These are phyloP conservation scores for Fusarium sp. DNA, from an alignment of 2,329 filamentous ascomycete genomes.

Conservation along the genomic window DNA sequence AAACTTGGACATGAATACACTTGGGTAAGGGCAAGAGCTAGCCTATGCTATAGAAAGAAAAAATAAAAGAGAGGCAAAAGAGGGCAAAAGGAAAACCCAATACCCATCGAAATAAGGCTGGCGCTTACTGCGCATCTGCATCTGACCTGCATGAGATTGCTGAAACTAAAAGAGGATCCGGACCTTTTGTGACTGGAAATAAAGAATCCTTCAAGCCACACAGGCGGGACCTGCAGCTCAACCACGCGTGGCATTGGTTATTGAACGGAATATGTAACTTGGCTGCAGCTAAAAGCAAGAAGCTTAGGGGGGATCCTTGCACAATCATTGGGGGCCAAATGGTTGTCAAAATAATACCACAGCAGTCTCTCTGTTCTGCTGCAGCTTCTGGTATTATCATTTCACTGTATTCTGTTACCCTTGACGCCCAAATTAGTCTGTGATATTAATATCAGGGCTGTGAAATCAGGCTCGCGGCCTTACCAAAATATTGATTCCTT, in stretches of 20 bases:
- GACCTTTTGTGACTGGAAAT: not conserved
- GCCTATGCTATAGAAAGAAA: too few relatives aligned
- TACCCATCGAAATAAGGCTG: conserved; percentile 5
- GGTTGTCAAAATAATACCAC: not conserved
- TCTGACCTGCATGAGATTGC: not conserved
- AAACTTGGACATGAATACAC: too few relatives aligned
- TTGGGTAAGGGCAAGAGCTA: too few relatives aligned
- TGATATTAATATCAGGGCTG: conserved; percentile 3
- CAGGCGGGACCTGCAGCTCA: not conserved
- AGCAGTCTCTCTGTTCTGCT: not conserved
- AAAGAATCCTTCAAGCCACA: not conserved
- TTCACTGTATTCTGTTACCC: not conserved
- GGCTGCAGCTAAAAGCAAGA: not conserved
- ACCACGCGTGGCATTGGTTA: not conserved
- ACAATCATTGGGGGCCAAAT: conserved; percentile 15
- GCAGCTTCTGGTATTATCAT: too few relatives aligned
- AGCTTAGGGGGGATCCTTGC: conserved; percentile 12
- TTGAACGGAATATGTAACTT: not conserved
- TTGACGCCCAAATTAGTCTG: not conserved
- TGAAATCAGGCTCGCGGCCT: not conserved
- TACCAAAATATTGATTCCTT: not conserved
- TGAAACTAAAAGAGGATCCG: not conserved
- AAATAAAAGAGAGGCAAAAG: too few relatives aligned
- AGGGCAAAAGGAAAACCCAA: too few relatives aligned
- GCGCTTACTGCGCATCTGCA: not conserved